These are phyloP conservation scores for Populus simonii DNA, from an alignment of 345 rosid species.

Conservation along the genomic window DNA sequence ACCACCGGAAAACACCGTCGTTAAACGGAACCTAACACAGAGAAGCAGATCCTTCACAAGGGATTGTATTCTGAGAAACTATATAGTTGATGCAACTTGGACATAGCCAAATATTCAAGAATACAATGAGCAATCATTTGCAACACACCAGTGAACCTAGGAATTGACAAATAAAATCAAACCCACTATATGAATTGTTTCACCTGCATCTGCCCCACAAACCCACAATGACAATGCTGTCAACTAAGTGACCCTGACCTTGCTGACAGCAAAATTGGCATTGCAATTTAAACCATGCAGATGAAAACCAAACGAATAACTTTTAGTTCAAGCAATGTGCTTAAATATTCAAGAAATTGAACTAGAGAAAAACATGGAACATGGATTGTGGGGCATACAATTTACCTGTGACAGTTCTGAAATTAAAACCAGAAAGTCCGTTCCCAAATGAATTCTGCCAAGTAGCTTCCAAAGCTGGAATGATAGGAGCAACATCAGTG, in stretches of 20 bases:
- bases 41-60: slow-evolving; percentile 2
- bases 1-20: slow-evolving; percentile 91
- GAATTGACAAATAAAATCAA: neutral
- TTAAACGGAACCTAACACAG: slow-evolving; percentile 69
- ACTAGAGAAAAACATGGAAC: no score
- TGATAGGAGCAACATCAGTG: slow-evolving; percentile 90
- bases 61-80: slow-evolving; percentile 3
- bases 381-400: neutral
- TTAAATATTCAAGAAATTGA: neutral
- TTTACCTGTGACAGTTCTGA: slow-evolving; percentile 87
- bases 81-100: neutral
- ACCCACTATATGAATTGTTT: neutral
- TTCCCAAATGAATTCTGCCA: slow-evolving; percentile 97
- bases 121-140: neutral
- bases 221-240: neutral
- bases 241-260: neutral
- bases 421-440: slow-evolving; percentile 90
- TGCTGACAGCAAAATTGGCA: neutral
- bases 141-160: neutral
- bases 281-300: neutral
- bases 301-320: neutral
- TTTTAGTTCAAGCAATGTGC: neutral
- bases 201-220: neutral
- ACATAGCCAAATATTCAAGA: neutral
- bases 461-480: slow-evolving; percentile 95